Evolutionary conservation across 83 land plant genomes (phyloP), one percentile per base, ranked within the genome.

Genomic region (Diphasiastrum complanatum): DNA sequence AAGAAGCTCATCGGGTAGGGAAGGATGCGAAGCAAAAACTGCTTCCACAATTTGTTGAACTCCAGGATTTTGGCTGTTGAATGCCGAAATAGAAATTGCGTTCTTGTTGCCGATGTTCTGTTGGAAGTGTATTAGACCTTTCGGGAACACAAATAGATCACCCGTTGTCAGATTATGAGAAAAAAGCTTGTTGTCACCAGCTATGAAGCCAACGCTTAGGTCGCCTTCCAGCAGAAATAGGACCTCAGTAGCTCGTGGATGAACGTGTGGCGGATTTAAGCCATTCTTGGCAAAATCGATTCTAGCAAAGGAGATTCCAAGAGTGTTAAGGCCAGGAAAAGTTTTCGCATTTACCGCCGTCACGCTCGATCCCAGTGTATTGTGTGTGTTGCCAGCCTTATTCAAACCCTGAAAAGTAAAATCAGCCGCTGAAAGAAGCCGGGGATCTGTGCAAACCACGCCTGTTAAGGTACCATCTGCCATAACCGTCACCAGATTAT

Each of bases 41-140:
- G 45, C 45, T 14, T 14, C 12, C 12, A 18, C 45, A 41, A 41
- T 41, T 0, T 14, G 12, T 1, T 41, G 45, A 18, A 14, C 12
- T 0, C 45, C 45, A 41, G 45, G 45, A 41, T 41, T 41, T 18
- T 41, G 45, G 45, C 45, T 41, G 45, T 41, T 41, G n/a, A 41
- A 18, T 14, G n/a, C 45, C 0, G 45, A 14, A 41, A 41, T 14
- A 18, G 45, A 14, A 14, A 41, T 41, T 14, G n/a, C 18, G 12
- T 14, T 14, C 45, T 14, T 1, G 45, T 14, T 14, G 1, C 45
- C 45, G n/a, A 1, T 1, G n/a, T 41, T 41, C n/a, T 14, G 45
- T 18, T 41, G 45, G 45, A 41, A 41, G n/a, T 41, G 45, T 14
- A 41, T 0, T 14, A 41, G 45, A 18, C 45, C 45, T 14, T 18